Evolutionary conservation across 768 basidiomycete genomes (phyloP).

Genomic region (Holtermannia corniformis): DNA sequence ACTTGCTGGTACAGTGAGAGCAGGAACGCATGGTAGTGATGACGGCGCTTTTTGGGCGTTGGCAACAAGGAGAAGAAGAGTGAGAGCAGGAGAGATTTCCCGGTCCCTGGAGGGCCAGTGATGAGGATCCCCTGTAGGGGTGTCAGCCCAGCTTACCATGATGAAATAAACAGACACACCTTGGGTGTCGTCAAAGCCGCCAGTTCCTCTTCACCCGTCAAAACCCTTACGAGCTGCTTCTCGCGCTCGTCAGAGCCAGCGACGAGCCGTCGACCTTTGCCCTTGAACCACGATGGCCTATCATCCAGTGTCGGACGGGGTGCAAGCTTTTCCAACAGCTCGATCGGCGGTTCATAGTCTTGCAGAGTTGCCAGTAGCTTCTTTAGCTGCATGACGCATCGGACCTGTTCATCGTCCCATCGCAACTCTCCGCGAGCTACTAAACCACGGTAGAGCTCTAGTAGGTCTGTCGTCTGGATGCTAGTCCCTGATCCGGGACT

Average conservation of each 20-base stretch:
- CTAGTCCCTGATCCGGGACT: conserved; percentile 1
- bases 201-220: conserved; percentile 50
- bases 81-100: conserved; percentile 52
- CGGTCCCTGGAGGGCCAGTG: conserved; percentile 51
- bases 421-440: conserved; percentile 47
- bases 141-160: conserved; percentile 6
- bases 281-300: conserved; percentile 21
- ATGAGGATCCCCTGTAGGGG: conserved; percentile 46
- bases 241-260: conserved; percentile 16
- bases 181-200: conserved; percentile 50
- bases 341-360: conserved; percentile 49
- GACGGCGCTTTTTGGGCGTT: conserved; percentile 50
- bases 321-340: conserved; percentile 39
- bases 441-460: conserved; percentile 48
- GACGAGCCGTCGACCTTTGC: neutral
- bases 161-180: conserved; percentile 38
- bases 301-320: conserved; percentile 17
- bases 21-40: conserved; percentile 54
- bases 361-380: conserved; percentile 47
- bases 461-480: conserved; percentile 41
- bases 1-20: conserved; percentile 52
- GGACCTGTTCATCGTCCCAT: conserved; percentile 51
- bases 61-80: conserved; percentile 52
- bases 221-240: conserved; percentile 43
- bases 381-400: conserved; percentile 51